Evolutionary conservation across 495 filamentous ascomycete genomes (phyloP).

Genomic region (Pyrenula massariospora): DNA sequence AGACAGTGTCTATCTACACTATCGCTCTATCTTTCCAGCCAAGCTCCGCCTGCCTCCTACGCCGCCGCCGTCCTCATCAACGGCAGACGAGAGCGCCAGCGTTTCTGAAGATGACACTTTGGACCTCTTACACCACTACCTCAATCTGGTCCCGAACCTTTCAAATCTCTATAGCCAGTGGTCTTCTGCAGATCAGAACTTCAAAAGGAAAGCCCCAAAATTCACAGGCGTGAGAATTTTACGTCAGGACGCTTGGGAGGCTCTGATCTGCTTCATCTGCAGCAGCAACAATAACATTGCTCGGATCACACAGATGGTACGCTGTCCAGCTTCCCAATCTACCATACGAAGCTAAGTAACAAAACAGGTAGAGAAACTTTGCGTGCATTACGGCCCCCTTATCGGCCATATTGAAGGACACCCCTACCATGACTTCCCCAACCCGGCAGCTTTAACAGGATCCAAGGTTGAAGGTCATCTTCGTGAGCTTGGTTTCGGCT

Average conservation of each 20-base stretch:
- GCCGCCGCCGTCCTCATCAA: slow-evolving; percentile 20
- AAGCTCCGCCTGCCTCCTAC: slow-evolving; percentile 14
- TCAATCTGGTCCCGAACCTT: slow-evolving; percentile 68
- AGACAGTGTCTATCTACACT: slow-evolving; percentile 68
- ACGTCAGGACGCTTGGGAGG: slow-evolving; percentile 92
- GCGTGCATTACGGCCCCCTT: slow-evolving; percentile 67
- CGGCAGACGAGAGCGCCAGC: slow-evolving; percentile 7
- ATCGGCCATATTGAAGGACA: slow-evolving; percentile 58
- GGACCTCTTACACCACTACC: slow-evolving; percentile 61
- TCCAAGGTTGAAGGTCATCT: slow-evolving; percentile 65
- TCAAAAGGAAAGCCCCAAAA: slow-evolving; percentile 72
- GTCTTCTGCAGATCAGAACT: slow-evolving; percentile 77
- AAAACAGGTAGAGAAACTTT: slow-evolving; percentile 60
- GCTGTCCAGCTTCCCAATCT: slow-evolving; percentile 3
- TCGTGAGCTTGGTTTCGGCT: slow-evolving; percentile 81
- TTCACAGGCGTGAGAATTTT: slow-evolving; percentile 93
- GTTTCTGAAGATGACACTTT: slow-evolving; percentile 48
- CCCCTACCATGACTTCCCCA: slow-evolving; percentile 79
- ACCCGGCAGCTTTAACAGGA: slow-evolving; percentile 55
- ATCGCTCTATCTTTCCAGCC: slow-evolving; percentile 53
- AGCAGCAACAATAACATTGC: slow-evolving; percentile 98
- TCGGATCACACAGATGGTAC: slow-evolving; percentile 84
- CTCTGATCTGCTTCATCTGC: slow-evolving; percentile 89
- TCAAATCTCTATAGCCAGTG: slow-evolving; percentile 72
- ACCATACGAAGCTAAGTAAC: not conserved